phyloP scores from a whole-genome alignment of 352 stramenopile species.

The Phytopythium cucurbitacearum region DNA sequence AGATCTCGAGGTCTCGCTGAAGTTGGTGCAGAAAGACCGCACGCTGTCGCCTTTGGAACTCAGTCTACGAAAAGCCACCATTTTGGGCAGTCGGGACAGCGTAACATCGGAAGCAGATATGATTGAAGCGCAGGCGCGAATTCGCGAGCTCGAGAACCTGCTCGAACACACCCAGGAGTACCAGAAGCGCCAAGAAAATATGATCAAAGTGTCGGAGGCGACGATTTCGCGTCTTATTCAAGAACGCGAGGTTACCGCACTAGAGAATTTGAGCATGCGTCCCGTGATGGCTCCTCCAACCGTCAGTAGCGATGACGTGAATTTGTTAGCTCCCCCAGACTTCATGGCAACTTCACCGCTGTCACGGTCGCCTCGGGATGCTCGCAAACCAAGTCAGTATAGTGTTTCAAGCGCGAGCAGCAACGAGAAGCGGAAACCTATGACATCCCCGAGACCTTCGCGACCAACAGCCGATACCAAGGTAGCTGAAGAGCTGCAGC shows the following conservation, averaged over 20 bases:
- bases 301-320: background rate
- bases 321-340: background rate
- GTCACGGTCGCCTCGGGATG: background rate
- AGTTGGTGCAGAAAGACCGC: conserved; percentile 59
- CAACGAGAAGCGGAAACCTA: background rate
- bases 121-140: conserved; percentile 45
- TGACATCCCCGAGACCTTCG: background rate
- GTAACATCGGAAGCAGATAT: conserved; percentile 43
- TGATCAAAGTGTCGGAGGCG: conserved; percentile 57
- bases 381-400: conserved; percentile 5
- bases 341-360: background rate
- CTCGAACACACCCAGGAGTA: conserved; percentile 56
- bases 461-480: background rate
- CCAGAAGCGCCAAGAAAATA: conserved; percentile 51
- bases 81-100: conserved; percentile 43
- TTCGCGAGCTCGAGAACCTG: conserved; percentile 53
- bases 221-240: conserved; percentile 64
- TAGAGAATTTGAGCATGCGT: conserved; percentile 38
- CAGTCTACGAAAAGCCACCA: conserved; percentile 55
- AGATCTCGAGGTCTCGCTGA: conserved; percentile 62
- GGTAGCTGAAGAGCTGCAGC: background rate
- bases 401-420: background rate
- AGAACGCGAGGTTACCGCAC: conserved; percentile 37
- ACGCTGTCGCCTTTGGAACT: conserved; percentile 58
- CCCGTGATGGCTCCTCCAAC: conserved; percentile 15